Conservation (phyloP, 1,284 basidiomycete genomes). For the Sanghuangporus weigelae region DNA sequence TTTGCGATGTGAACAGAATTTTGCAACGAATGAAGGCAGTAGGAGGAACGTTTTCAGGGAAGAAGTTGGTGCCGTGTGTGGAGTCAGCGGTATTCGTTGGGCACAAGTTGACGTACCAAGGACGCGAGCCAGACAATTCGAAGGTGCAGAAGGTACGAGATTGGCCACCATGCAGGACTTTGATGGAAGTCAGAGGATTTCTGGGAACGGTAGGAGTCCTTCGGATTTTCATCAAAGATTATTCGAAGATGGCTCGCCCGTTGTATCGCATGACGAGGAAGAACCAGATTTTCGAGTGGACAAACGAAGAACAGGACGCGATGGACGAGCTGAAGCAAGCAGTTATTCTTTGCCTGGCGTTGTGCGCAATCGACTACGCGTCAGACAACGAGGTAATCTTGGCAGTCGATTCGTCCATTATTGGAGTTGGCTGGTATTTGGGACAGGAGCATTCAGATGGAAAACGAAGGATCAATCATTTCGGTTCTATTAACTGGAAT, state of each 20-base stretch:
- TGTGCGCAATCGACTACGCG: constrained; percentile 30
- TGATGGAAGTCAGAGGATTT: constrained; percentile 28
- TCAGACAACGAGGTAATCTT: constrained; percentile 28
- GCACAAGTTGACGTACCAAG: constrained; percentile 21
- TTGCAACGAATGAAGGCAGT: constrained; percentile 23
- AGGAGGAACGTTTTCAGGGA: constrained; percentile 23
- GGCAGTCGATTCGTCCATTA: constrained; percentile 31
- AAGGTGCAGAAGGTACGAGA: background rate
- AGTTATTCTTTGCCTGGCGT: constrained; percentile 19
- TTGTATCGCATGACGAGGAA: constrained; percentile 13
- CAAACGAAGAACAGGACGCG: background rate
- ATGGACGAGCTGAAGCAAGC: constrained; percentile 24
- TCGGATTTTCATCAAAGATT: constrained; percentile 28
- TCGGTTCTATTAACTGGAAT: background rate
- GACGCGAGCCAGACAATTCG: background rate
- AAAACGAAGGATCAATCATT: background rate
- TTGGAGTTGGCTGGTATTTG: constrained; percentile 30
- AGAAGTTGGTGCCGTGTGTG: constrained; percentile 19
- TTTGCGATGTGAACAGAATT: constrained; percentile 26
- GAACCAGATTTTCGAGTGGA: background rate
- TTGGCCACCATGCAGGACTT: constrained; percentile 2
- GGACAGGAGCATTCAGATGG: background rate
- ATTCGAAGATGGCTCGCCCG: constrained; percentile 22
- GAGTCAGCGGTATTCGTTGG: constrained; percentile 21
- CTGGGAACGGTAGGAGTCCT: constrained; percentile 25